Base-by-base conservation (phyloP, 768 basidiomycete species). In the Podaxis sp. region DNA sequence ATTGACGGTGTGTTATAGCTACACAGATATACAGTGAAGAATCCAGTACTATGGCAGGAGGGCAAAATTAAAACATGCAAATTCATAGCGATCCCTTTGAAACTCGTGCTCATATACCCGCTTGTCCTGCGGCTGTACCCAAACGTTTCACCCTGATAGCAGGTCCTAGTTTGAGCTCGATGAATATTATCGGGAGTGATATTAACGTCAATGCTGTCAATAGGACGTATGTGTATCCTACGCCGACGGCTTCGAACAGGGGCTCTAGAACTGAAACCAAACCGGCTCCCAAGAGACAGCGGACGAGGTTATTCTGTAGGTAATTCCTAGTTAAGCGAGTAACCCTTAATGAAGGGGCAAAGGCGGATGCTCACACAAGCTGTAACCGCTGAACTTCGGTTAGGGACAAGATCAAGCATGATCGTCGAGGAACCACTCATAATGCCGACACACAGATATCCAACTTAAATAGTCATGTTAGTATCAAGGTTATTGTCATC, bases 161-260 rank as follows among this genome's bases (percentile, higher is more conserved):
- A 15, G 89, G 87, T 4, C 88, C 90, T 52, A 84, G 75, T 61
- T 72, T 70, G 22, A 87, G 74, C 26, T 80, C 75, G 19, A 87
- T 62, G 68, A 77, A 86, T 44, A 85, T 70, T 55, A 86, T 70
- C 0, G 89, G 88, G 2, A 78, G 65, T 19, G 78, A 74, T 0
- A 82, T 66, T 9, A 84, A 63, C 58, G 79, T 75, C 33, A 89
- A 67, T 3, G 81, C 81, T 2, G 77, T 80, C n/a, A 90, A 76
- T 11, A 91, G 71, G 26, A 86, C 77, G 67, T 88, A 92, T 2
- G 89, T 84, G 87, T 87, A 92, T 6, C 89, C 89, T 4, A 80
- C 67, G 13, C 85, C 84, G n/a, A 92, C 74, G 2, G 77, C 81
- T 17, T 79, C 77, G 40, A 90, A 74, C 26, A 90, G 81, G 11